Base-by-base conservation (phyloP, 495 filamentous ascomycete genomes). In the Tuber indicum region DNA sequence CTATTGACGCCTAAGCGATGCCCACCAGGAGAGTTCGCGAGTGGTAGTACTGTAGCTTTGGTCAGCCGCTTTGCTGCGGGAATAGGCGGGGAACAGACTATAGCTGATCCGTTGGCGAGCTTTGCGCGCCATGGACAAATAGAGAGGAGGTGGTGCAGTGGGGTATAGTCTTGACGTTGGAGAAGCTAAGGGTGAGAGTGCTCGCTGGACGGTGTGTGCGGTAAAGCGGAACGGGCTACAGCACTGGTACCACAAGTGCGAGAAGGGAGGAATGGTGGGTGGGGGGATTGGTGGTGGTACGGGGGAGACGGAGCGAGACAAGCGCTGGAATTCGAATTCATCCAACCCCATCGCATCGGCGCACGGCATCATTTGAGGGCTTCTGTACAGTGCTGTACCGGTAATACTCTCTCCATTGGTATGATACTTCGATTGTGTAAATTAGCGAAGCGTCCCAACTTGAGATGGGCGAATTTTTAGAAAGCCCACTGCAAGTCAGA, bases 1-100 rank as follows among this genome's bases (percentile, higher is more conserved):
- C 95, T 94, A 85, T 97, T 97, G 75, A 98, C 94, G 74, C 96
- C 96, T 73, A 98, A 88, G 81, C 94, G 89, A 86, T 99, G 96
- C 74, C 95, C 95, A 74, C 92, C 93, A 26, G 92, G 90, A 66
- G 94, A 93, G 86, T 97, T 93, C 77, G 94, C 93, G 72, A 96
- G 92, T 83, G 97, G 96, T 79, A 99, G 90, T 85, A 99, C 96
- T 99, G 82, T 32, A 32, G 46, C 49, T 58, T 58, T 41, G 58
- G 72, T 80, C 72, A 77, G 75, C 36, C 43, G 72, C 73, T 75
- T 81, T 45, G 49, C 72, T 49, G 73, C 36, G 32, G 52, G 62
- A 44, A 69, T 41, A 73, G 32, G 43, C 75, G 19, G 70, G 76
- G 70, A 69, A 85, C 86, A 81, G 82, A 92, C 91, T 91, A 86